Conservation (phyloP, 2,329 filamentous ascomycete genomes). For the Aureobasidium subglaciale region DNA sequence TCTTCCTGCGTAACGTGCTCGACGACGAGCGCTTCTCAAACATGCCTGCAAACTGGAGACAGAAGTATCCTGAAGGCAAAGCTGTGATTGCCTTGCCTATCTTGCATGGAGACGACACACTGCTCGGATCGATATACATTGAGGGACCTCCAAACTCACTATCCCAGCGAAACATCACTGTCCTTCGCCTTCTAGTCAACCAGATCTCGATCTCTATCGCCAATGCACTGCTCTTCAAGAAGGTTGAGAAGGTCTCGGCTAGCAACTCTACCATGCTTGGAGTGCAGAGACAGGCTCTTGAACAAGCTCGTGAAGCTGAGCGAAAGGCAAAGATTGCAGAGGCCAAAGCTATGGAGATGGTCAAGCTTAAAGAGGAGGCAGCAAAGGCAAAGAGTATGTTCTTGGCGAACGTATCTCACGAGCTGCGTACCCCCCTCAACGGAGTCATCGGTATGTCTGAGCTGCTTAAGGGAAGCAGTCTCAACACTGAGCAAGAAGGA, state of each 20-base stretch:
- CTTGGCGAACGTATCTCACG: slow-evolving; percentile 47
- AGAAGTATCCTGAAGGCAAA: slow-evolving; percentile 61
- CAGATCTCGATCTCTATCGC: slow-evolving; percentile 63
- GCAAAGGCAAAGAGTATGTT: slow-evolving; percentile 79
- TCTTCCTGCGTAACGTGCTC: slow-evolving; percentile 67
- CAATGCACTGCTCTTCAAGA: slow-evolving; percentile 58
- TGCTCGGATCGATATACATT: slow-evolving; percentile 69
- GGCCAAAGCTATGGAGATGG: slow-evolving; percentile 67
- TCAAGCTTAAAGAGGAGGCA: slow-evolving; percentile 75
- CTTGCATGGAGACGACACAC: slow-evolving; percentile 60
- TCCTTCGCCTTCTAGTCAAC: slow-evolving; percentile 62
- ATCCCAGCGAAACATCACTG: slow-evolving; percentile 56
- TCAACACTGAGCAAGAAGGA: slow-evolving; percentile 53
- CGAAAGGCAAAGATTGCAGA: slow-evolving; percentile 71
- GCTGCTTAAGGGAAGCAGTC: slow-evolving; percentile 50
- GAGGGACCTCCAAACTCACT: slow-evolving; percentile 70
- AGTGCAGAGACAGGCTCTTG: slow-evolving; percentile 66
- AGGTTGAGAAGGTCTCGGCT: slow-evolving; percentile 68
- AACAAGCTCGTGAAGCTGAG: slow-evolving; percentile 65
- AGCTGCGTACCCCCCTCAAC: slow-evolving; percentile 53
- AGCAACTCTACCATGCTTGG: slow-evolving; percentile 73
- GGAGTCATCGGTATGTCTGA: slow-evolving; percentile 54
- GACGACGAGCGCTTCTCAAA: slow-evolving; percentile 73
- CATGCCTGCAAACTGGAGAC: slow-evolving; percentile 61
- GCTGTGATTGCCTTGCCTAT: slow-evolving; percentile 77